Percentiles rank a stretch among this genome's conserved stretches.
phyloP scores from a whole-genome alignment of 2,329 filamentous ascomycete species.

The Aspergillus eucalypticola region DNA sequence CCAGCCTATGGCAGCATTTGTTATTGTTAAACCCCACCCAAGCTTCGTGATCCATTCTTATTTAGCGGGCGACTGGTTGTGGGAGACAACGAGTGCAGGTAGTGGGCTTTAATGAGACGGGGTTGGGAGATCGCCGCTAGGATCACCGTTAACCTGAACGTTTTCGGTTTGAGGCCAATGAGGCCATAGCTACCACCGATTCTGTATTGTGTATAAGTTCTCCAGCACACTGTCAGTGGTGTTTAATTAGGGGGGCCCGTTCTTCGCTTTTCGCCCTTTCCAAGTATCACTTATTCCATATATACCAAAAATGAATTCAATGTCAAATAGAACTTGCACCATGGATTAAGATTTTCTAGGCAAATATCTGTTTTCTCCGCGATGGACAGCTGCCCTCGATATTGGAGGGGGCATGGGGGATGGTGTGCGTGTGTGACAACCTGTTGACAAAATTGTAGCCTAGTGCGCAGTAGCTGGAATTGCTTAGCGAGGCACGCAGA shows the following conservation, averaged over 20 bases:
- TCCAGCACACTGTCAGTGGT: neutral
- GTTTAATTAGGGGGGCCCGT: no score
- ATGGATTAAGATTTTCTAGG: no score
- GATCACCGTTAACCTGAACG: slow-evolving; percentile 26
- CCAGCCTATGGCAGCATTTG: slow-evolving; percentile 13
- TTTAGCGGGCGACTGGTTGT: slow-evolving; percentile 8
- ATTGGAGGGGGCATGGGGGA: neutral
- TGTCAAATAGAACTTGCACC: no score
- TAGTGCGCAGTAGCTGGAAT: neutral
- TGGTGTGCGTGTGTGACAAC: neutral
- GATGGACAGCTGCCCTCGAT: no score
- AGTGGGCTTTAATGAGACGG: slow-evolving; percentile 18
- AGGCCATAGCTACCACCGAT: slow-evolving; percentile 5
- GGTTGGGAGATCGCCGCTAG: slow-evolving; percentile 34
- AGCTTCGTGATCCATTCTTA: slow-evolving; percentile 25
- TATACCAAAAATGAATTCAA: no score
- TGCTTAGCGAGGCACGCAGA: neutral
- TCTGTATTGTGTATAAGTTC: neutral
- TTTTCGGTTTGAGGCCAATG: slow-evolving; percentile 13
- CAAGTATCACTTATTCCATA: no score
- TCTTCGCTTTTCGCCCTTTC: no score
- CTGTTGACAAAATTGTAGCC: neutral
- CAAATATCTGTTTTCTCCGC: no score
- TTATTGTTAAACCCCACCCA: slow-evolving; percentile 21
- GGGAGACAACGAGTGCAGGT: slow-evolving; percentile 11